Conservation (phyloP, 345 rosid genomes). For the Limnanthes douglasii region DNA sequence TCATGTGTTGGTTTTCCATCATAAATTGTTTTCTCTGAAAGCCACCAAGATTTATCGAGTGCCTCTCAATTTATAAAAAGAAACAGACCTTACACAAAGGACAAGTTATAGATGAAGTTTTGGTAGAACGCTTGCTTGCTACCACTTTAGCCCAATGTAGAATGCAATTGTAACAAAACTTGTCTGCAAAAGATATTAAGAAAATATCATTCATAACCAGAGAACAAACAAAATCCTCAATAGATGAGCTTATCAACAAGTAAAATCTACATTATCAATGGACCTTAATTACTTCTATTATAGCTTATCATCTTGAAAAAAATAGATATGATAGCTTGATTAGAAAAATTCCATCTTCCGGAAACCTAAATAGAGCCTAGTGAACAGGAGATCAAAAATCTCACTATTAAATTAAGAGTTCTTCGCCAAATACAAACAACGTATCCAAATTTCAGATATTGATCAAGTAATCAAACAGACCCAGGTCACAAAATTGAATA, state of each 20-base stretch:
- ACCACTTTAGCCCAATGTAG: constrained; percentile 68
- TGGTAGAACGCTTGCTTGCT: constrained; percentile 28
- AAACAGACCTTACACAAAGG: constrained; percentile 83
- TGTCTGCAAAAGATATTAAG: constrained; percentile 34
- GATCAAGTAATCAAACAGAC: background rate
- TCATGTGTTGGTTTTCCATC: too few relatives aligned
- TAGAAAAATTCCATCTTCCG: constrained; percentile 1
- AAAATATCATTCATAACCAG: background rate
- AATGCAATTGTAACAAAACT: constrained; percentile 74
- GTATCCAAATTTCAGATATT: background rate
- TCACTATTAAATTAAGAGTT: background rate
- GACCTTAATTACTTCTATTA: background rate
- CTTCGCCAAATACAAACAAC: background rate
- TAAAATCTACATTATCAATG: background rate
- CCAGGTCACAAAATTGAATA: constrained; percentile 3
- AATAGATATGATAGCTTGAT: background rate
- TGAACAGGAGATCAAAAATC: background rate
- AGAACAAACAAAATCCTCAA: background rate
- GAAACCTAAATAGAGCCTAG: background rate
- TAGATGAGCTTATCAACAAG: background rate
- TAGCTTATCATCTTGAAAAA: background rate
- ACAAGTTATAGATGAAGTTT: constrained; percentile 43
- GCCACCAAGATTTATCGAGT: too few relatives aligned
- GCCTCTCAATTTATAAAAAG: too few relatives aligned
- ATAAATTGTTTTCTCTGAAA: too few relatives aligned